Conservation (phyloP, 2,329 filamentous ascomycete genomes). For the Macrophomina tecta region DNA sequence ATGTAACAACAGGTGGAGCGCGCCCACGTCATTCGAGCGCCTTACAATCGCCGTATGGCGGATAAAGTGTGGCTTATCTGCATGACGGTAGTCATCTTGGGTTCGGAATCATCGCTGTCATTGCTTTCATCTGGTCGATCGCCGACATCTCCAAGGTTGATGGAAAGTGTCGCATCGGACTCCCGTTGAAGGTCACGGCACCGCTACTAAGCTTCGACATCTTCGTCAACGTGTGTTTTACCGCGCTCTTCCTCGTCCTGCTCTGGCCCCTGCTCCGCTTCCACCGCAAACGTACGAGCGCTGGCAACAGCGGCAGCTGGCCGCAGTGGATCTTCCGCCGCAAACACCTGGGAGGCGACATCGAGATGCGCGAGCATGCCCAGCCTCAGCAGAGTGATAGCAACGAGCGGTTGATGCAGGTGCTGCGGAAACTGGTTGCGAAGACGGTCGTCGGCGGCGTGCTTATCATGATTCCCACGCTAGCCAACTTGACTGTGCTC, state of each 20-base stretch:
- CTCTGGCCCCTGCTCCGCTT: conserved; percentile 41
- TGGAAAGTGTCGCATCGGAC: neutral
- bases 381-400: neutral
- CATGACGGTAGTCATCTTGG: conserved; percentile 35
- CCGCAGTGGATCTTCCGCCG: neutral
- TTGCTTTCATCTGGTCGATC: conserved; percentile 35
- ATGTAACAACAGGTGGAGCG: conserved; percentile 48
- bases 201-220: conserved; percentile 35
- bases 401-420: neutral
- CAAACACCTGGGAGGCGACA: neutral
- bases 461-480: conserved; percentile 47
- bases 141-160: neutral
- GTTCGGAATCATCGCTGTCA: conserved; percentile 38
- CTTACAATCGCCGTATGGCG: conserved; percentile 38
- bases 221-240: conserved; percentile 48
- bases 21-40: conserved; percentile 45
- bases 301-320: neutral
- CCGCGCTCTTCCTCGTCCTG: conserved; percentile 46
- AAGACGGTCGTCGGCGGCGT: conserved; percentile 42
- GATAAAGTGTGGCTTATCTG: conserved; percentile 46
- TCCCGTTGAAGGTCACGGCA: neutral
- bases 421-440: conserved; percentile 37
- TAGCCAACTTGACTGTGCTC: conserved; percentile 45
- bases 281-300: neutral
- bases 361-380: neutral